Evolutionary conservation across 345 rosid genomes (phyloP), one percentile per base, ranked within the genome.

Genomic region (Adansonia digitata): DNA sequence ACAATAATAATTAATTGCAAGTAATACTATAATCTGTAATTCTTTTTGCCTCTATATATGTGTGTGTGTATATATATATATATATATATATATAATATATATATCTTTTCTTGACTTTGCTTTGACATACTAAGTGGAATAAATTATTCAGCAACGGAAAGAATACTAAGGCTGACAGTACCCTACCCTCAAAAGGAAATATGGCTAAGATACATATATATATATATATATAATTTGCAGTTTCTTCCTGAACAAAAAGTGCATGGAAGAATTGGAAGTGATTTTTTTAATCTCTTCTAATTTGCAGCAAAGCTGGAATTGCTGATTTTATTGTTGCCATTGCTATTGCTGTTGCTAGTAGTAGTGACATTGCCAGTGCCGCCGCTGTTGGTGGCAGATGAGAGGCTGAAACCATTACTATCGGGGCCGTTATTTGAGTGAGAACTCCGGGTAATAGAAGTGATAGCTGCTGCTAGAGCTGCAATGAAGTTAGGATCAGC

Each of bases 401-500:
- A 37, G 43, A 60, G 65, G 51, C 43, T 56, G 68, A 70, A 24
- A 26, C n/a, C 26, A 37, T 53, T 74, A 69, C 45, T 79, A 51
- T 45, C 74, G 60, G 61, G 35, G 17, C 15, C 35, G 39, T 69
- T 78, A 69, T 45, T 75, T 20, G 82, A 79, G 34, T 70, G 83
- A 35, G 85, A 63, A 37, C 78, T 80, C 8, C 88, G 86, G 5
- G 88, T 87, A 48, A 90, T 81, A 31, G 91, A 83, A 24, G 86
- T 77, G 67, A 90, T 87, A 26, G 95, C 91, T 0, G 91, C 91
- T 0, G 91, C 95, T 17, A 90, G 75, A 74, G 95, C 92, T 0
- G 90, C 90, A 7, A 91, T 86, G 89, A 90, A 88, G 75, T 83
- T 84, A 5, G 95, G 95, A 71, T 90, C 90, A 12, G 90, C 84